phyloP scores from a whole-genome alignment of 106 monocot species.

The Chionographis japonica region DNA sequence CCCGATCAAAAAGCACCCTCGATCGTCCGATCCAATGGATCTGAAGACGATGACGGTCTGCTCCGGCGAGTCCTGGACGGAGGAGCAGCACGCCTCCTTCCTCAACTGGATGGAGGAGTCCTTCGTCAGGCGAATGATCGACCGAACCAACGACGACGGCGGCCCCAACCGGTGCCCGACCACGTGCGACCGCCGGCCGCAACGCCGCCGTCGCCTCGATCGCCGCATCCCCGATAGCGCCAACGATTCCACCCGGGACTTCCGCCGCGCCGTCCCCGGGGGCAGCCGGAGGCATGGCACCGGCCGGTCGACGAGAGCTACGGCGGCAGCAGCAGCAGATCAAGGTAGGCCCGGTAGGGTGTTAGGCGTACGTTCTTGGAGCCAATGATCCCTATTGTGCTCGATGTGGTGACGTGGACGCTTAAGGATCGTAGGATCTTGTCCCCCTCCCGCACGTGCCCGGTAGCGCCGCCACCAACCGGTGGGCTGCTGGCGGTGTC shows the following conservation, averaged over 20 bases:
- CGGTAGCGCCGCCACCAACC: no score
- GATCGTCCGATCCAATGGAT: slow-evolving; percentile 3
- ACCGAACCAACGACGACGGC: not conserved
- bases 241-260: slow-evolving; percentile 19
- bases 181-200: not conserved
- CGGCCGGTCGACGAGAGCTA: no score
- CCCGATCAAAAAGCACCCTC: not conserved
- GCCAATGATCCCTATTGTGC: no score
- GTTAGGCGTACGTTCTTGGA: no score
- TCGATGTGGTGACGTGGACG: no score
- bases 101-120: slow-evolving; percentile 21
- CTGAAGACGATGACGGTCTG: slow-evolving; percentile 8
- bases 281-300: no score
- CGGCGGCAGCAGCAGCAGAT: no score
- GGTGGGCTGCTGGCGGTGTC: no score
- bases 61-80: slow-evolving; percentile 16
- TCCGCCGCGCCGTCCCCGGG: not conserved
- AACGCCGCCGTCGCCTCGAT: not conserved
- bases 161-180: not conserved
- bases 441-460: no score
- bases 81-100: slow-evolving; percentile 21
- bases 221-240: slow-evolving; percentile 20
- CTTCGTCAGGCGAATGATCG: slow-evolving; percentile 13
- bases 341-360: no score
- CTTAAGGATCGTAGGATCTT: no score